Base-by-base conservation (phyloP, 2,329 filamentous ascomycete species). In the Ophiosphaerella narmari region DNA sequence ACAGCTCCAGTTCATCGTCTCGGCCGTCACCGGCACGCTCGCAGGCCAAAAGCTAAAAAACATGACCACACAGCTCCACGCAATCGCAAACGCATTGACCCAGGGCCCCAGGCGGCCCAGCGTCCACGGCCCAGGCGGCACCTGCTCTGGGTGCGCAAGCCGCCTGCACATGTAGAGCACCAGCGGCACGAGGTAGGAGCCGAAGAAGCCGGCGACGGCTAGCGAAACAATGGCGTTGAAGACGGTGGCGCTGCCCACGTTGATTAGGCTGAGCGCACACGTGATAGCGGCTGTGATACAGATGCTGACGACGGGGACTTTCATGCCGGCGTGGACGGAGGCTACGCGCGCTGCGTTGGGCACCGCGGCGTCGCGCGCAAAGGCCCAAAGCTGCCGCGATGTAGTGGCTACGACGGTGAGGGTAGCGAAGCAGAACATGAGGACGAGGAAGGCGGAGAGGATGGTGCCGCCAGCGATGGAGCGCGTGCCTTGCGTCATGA, bases 281-380 rank as follows among this genome's bases (percentile, higher is more conserved):
- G 59, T 41, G 5, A 59, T 38, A 0, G 31, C 43, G 7, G 44
- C 35, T 3, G 61, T 62, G 14, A 50, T 40, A 5, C 33, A 46
- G 16, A 65, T 51, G 8, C 51, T 48, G 7, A 52, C 41, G 3
- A 62, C 3, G 2, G 62, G 62, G 6, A 67, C 57, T 16, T 63
- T 59, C 43, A 55, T 52, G 11, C 32, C 41, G 12, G 50, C 45
- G 7, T 59, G 41, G 2, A 66, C 59, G 14, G 51, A 49, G 13
- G 26, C 39, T 13, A 65, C 45, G 6, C 51, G 21, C 24, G 24
- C 48, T 23, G 48, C 55, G 21, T 43, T 55, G 11, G 62, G 82
- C 76, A 47, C 78, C 26, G 53, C 60, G 31, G 46, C 36, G 46
- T 63, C 60, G 3, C 54, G 39, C 2, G 60, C 58, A 9, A 63